These are phyloP conservation scores for Candida montana DNA, from an alignment of 805 yeast species.

Conservation along the genomic window DNA sequence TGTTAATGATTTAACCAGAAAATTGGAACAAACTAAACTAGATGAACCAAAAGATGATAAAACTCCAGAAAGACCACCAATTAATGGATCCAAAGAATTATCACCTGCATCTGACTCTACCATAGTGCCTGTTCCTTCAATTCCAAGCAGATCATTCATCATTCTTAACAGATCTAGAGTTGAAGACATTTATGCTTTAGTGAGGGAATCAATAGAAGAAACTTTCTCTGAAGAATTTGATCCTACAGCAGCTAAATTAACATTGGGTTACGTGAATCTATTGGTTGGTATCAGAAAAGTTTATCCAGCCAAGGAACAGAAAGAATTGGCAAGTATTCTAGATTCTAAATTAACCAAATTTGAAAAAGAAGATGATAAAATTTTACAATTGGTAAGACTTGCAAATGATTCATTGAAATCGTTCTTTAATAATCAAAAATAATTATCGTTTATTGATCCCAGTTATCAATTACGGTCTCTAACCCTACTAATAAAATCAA, in stretches of 20 bases:
- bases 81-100: background rate
- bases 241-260: conserved; percentile 33
- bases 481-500: too few relatives aligned
- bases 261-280: conserved; percentile 56
- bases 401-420: conserved; percentile 5
- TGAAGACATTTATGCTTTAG: conserved; percentile 37
- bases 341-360: conserved; percentile 16
- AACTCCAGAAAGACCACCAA: background rate
- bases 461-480: too few relatives aligned
- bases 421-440: background rate
- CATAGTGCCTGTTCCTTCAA: conserved; percentile 23
- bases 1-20: conserved; percentile 9
- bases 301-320: conserved; percentile 27
- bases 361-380: conserved; percentile 10
- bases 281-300: conserved; percentile 31
- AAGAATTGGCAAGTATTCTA: conserved; percentile 26
- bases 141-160: conserved; percentile 42
- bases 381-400: conserved; percentile 3
- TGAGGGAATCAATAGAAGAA: conserved; percentile 33
- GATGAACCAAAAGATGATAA: background rate
- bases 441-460: background rate
- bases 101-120: background rate
- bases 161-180: conserved; percentile 37
- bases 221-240: conserved; percentile 18
- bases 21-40: conserved; percentile 7